These are phyloP conservation scores for Poa annua DNA, from an alignment of 176 grass and related monocot genomes.

Conservation along the genomic window DNA sequence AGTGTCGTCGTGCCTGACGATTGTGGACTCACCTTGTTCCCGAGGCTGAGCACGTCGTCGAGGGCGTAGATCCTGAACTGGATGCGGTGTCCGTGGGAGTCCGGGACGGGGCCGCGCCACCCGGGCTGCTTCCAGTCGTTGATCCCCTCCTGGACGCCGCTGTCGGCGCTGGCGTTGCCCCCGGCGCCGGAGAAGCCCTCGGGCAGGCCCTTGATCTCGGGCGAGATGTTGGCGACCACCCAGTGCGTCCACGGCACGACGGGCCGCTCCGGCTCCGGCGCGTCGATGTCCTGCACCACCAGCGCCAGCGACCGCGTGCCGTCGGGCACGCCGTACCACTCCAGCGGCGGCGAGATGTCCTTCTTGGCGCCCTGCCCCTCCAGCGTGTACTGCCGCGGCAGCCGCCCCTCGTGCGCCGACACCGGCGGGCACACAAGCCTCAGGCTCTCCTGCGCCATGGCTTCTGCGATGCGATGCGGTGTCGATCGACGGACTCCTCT, in stretches of 20 bases:
- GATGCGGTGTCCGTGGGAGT: conserved; percentile 60
- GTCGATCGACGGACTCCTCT: neutral
- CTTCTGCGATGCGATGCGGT: neutral
- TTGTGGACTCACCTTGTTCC: conserved; percentile 60
- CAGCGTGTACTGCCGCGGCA: conserved; percentile 74
- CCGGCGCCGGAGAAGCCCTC: conserved; percentile 71
- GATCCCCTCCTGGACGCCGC: conserved; percentile 70
- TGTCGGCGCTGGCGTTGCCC: conserved; percentile 24
- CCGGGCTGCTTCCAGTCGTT: conserved; percentile 91
- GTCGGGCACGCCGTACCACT: conserved; percentile 96
- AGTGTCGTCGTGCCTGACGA: too few species aligned
- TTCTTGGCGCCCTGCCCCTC: conserved; percentile 76
- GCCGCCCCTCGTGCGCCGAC: conserved; percentile 50
- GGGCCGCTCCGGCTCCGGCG: conserved; percentile 41
- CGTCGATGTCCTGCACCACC: conserved; percentile 74
- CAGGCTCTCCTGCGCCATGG: conserved; percentile 67
- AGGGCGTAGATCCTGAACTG: conserved; percentile 82
- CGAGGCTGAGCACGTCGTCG: conserved; percentile 66
- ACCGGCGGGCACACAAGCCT: conserved; percentile 74
- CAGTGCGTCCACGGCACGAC: conserved; percentile 91
- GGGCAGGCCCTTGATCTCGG: conserved; percentile 56
- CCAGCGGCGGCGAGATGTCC: conserved; percentile 85
- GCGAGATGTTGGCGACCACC: conserved; percentile 84
- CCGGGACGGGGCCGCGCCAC: conserved; percentile 67
- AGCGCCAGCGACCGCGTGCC: conserved; percentile 68